Evolutionary conservation across 1,139 yeast genomes (phyloP), one percentile per base, ranked within the genome.

Genomic region (Geotrichum histeridarum): DNA sequence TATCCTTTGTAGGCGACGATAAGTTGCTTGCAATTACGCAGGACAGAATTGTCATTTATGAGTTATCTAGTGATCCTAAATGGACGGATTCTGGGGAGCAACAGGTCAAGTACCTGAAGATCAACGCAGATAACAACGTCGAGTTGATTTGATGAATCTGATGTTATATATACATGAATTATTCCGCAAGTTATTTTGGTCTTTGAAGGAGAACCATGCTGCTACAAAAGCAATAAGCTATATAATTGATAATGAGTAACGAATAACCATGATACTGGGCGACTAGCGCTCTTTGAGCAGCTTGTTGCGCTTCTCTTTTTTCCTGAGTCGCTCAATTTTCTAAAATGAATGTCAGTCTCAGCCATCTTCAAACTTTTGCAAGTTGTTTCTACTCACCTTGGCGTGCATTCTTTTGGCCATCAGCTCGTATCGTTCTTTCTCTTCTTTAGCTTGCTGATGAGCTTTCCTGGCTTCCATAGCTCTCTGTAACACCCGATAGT

Each of bases 291-390:
- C 77, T 59, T 72, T 72, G 52, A 73, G 66, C 56, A 73, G 61
- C 66, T 73, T 73, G 65, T 73, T 73, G 51, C 77, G 64, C 66
- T 73, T 72, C 54, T 73, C 77, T 36, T 74, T 61, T 53, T 68
- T 63, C 59, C 67, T 61, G 53, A 72, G 52, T 42, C 77, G 64
- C 42, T 72, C 77, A 14, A 73, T 70, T 50, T 64, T 63, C 64
- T 48, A 38, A 4, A 22, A 27, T n/a, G 35, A 44, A 17, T 15
- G 12, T 33, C 1, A 15, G n/a, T 15, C 7, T 9, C 31, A 15
- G 12, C 18, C 18, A n/a, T 15, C 7, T n/a, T 9, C 27, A 8
- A 73, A 77, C 59, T 71, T 71, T 51, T 73, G 66, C 56, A 72
- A 59, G 65, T 73, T 73, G 64, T 73, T 73, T 51, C 77, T 64